phyloP scores from a whole-genome alignment of 2,329 filamentous ascomycete species.

The Xylariaceae sp. region DNA sequence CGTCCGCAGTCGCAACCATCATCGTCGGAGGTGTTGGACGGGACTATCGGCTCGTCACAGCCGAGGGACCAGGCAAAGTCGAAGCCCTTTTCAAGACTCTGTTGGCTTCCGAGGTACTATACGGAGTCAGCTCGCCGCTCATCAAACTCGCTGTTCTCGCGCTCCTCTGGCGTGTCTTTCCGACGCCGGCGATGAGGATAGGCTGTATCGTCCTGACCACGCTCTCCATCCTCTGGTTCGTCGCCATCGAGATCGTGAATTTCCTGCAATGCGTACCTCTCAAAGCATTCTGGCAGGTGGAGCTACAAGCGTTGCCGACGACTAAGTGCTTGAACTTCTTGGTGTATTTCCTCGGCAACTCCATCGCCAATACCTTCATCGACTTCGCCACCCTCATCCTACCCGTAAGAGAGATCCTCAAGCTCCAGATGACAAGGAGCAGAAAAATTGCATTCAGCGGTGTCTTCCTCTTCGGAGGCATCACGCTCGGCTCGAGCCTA shows the following conservation, averaged over 20 bases:
- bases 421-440: neutral
- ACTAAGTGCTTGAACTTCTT: constrained; percentile 12
- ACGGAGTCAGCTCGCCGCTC: constrained; percentile 7
- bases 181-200: constrained; percentile 5
- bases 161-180: constrained; percentile 11
- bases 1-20: neutral
- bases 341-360: constrained; percentile 10
- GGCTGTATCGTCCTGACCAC: constrained; percentile 3
- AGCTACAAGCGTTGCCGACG: constrained; percentile 3
- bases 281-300: constrained; percentile 11
- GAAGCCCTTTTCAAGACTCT: constrained; percentile 7
- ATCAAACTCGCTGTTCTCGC: constrained; percentile 10
- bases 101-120: constrained; percentile 21
- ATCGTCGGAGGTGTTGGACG: neutral
- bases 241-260: constrained; percentile 7
- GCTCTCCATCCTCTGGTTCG: constrained; percentile 5
- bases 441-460: constrained; percentile 4
- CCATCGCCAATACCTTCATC: constrained; percentile 10
- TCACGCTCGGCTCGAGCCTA: constrained; percentile 7
- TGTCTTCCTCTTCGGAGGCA: constrained; percentile 11
- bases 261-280: constrained; percentile 14
- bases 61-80: neutral
- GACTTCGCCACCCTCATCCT: constrained; percentile 12
- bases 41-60: neutral
- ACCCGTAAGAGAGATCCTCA: constrained; percentile 7